These are phyloP conservation scores for Ceriops zippeliana DNA, from an alignment of 345 rosid genomes.

Conservation along the genomic window DNA sequence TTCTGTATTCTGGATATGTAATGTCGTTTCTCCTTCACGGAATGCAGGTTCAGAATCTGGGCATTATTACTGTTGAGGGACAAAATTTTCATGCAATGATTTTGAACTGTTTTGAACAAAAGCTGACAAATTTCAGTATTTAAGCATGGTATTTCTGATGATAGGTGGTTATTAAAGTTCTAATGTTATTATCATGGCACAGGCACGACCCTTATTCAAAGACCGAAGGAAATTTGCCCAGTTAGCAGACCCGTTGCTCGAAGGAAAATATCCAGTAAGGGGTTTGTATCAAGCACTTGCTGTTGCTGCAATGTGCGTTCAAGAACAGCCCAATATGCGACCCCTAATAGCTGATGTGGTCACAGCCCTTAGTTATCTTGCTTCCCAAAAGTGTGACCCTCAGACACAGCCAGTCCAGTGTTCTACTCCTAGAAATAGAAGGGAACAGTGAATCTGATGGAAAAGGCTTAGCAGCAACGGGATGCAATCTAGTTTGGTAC, in stretches of 20 bases:
- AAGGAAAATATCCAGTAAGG: conserved; percentile 64
- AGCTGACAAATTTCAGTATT: too few species aligned
- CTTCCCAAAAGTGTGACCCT: conserved; percentile 60
- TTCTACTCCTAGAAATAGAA: conserved; percentile 41
- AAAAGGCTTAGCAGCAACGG: too few species aligned
- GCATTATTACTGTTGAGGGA: too few species aligned
- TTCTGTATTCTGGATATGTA: too few species aligned
- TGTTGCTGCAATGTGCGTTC: conserved; percentile 84
- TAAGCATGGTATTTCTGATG: too few species aligned
- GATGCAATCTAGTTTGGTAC: too few species aligned
- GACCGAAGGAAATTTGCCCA: conserved; percentile 62
- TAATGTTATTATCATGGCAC: conserved; percentile 20
- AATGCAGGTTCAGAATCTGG: too few species aligned
- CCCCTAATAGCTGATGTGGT: conserved; percentile 71
- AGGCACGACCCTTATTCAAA: conserved; percentile 73
- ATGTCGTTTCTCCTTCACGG: too few species aligned
- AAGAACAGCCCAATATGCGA: conserved; percentile 29
- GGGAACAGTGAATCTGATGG: conserved; percentile 23
- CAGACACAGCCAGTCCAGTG: conserved; percentile 35
- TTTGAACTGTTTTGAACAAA: too few species aligned
- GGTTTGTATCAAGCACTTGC: conserved; percentile 86
- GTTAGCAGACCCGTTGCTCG: conserved; percentile 71
- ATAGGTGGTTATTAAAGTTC: not conserved
- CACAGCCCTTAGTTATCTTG: conserved; percentile 70
- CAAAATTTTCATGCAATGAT: too few species aligned